Base-by-base conservation (phyloP, 495 filamentous ascomycete genomes). In the Geopyxis carbonaria region DNA sequence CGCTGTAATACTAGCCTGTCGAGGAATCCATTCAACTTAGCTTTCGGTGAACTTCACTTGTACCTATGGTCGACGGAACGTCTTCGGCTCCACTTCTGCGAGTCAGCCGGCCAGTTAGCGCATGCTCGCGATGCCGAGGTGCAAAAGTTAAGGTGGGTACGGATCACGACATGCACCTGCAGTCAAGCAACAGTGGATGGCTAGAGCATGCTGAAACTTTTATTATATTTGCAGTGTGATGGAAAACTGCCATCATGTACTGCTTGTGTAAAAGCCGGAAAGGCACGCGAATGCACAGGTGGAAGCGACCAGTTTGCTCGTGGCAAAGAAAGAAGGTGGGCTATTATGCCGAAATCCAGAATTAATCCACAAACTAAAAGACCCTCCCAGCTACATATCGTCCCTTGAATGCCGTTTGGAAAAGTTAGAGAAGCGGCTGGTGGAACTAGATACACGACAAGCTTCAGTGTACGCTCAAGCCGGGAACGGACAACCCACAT, bases 191-290 rank as follows among this genome's bases (percentile, higher is more conserved):
- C n/a, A n/a, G n/a, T n/a, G n/a, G n/a, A n/a, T n/a, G n/a, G n/a
- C n/a, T n/a, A n/a, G n/a, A n/a, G n/a, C n/a, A n/a, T n/a, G n/a
- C n/a, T n/a, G n/a, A n/a, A n/a, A n/a, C n/a, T n/a, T n/a, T n/a
- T n/a, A n/a, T n/a, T n/a, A n/a, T n/a, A n/a, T n/a, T 25, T 25
- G 10, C 45, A 79, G 69, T 95, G 87, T 46, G 87, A 95, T 62
- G 85, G 85, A 37, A 93, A 92, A 55, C 65, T 95, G 13, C 87
- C 87, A 10, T 80, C 84, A 14, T 95, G 87, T 54, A 84, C 82
- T 11, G 84, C 87, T 16, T 93, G 87, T 50, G 86, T 92, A 55
- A 79, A 78, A 55, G 76, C 78, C 5, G 80, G 80, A 28, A 78
- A 77, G 38, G 72, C 75, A 29, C 70, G 66, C 46, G 80, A 82